Conservation (phyloP, 1,284 basidiomycete species). For the Ustilago loliicola region DNA sequence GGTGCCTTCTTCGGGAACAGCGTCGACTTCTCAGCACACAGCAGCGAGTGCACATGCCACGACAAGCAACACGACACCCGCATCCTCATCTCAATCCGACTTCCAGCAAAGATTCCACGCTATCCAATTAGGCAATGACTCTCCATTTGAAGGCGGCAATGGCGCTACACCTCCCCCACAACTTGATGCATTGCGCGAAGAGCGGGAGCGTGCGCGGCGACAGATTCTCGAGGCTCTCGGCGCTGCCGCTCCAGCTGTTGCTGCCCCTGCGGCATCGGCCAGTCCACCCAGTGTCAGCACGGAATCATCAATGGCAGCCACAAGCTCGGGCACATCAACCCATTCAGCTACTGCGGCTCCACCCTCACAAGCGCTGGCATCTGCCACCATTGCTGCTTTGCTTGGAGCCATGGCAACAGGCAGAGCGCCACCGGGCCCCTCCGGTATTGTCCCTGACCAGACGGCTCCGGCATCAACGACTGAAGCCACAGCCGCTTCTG, state of each 20-base stretch:
- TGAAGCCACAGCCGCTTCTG: background rate
- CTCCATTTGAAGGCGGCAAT: conserved; percentile 10
- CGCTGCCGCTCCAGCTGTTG: background rate
- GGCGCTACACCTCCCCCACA: conserved; percentile 49
- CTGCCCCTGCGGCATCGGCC: conserved; percentile 2
- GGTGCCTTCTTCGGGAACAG: background rate
- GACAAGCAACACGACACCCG: background rate
- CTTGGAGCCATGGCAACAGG: conserved; percentile 23
- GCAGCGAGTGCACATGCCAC: background rate
- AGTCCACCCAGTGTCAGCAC: background rate
- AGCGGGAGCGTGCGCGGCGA: conserved; percentile 46
- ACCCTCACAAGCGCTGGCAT: conserved; percentile 8
- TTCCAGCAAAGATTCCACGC: conserved; percentile 20
- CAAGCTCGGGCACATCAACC: background rate
- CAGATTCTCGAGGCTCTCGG: conserved; percentile 41
- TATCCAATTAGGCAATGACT: conserved; percentile 9
- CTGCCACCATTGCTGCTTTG: conserved; percentile 37
- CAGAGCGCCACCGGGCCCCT: background rate
- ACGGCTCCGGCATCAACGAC: background rate
- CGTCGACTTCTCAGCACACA: background rate
- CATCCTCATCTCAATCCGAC: conserved; percentile 2
- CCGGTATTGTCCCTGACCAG: background rate
- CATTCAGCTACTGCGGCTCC: background rate
- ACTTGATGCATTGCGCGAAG: conserved; percentile 35
- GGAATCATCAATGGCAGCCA: background rate